These are phyloP conservation scores for Aquilaria agallochum DNA, from an alignment of 441 rosid species.

Conservation along the genomic window DNA sequence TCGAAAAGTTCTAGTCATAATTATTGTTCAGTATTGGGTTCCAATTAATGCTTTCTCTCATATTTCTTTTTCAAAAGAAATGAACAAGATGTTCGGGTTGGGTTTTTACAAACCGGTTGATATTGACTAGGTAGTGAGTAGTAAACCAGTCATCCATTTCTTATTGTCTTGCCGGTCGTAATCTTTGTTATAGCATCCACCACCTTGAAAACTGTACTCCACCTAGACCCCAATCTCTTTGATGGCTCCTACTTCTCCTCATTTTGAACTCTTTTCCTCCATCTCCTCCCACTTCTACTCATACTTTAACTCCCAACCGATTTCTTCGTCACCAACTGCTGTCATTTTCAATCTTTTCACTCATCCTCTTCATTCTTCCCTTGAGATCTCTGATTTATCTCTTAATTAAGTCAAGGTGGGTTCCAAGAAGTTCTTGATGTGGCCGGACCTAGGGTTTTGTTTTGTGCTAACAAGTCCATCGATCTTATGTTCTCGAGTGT, in stretches of 20 bases:
- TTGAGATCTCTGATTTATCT: conserved; percentile 52
- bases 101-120: no score
- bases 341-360: conserved; percentile 30
- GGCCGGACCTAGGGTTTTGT: conserved; percentile 70
- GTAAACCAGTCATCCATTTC: no score
- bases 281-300: conserved; percentile 36
- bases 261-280: conserved; percentile 61
- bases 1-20: no score
- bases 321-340: not conserved
- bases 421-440: conserved; percentile 62
- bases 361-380: conserved; percentile 51
- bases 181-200: conserved; percentile 70
- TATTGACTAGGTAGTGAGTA: no score
- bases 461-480: conserved; percentile 70
- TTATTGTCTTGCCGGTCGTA: conserved; percentile 63
- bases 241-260: conserved; percentile 88
- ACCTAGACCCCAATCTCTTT: conserved; percentile 84
- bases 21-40: no score
- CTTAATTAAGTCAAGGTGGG: conserved; percentile 33
- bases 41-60: no score
- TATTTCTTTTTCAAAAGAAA: no score
- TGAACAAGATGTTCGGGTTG: no score
- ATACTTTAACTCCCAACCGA: conserved; percentile 14
- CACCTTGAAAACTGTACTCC: conserved; percentile 69
- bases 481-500: conserved; percentile 35